Evolutionary conservation across 768 basidiomycete species (phyloP).

Genomic region (Lentinus tigrinus): DNA sequence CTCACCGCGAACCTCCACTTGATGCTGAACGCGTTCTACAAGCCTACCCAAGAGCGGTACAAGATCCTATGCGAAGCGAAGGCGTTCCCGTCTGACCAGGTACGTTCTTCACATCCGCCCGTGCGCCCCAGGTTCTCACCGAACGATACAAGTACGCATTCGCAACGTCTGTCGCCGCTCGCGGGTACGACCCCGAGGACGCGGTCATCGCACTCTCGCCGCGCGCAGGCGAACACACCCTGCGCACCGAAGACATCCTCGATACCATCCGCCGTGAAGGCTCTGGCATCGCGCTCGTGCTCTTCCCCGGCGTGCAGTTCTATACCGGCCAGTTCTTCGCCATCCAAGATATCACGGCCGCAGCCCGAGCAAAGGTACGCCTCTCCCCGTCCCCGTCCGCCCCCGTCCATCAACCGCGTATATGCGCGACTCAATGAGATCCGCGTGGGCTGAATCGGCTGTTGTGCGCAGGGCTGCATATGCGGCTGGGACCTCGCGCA

Average conservation of each 20-base stretch:
- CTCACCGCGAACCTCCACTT: slow-evolving; percentile 95
- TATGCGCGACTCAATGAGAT: background rate
- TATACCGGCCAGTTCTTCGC: slow-evolving; percentile 97
- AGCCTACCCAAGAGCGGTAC: slow-evolving; percentile 78
- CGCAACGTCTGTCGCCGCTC: slow-evolving; percentile 82
- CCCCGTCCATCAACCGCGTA: background rate
- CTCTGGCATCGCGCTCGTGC: slow-evolving; percentile 78
- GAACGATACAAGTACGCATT: slow-evolving; percentile 78
- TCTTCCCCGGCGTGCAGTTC: slow-evolving; percentile 94
- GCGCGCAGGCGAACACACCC: slow-evolving; percentile 76
- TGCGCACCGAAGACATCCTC: slow-evolving; percentile 89
- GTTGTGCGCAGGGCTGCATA: slow-evolving; percentile 76
- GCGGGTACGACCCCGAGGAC: slow-evolving; percentile 71
- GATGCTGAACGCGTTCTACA: slow-evolving; percentile 93
- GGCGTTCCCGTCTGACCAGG: slow-evolving; percentile 97
- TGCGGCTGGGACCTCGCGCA: slow-evolving; percentile 98
- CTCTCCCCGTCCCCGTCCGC: background rate
- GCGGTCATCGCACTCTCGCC: slow-evolving; percentile 80
- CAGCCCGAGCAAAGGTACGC: slow-evolving; percentile 77
- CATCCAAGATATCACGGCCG: slow-evolving; percentile 78
- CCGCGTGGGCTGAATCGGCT: background rate
- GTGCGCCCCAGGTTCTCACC: background rate
- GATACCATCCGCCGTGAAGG: slow-evolving; percentile 71
- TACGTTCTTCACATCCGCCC: slow-evolving; percentile 31
- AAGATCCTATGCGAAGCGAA: slow-evolving; percentile 94